These are phyloP conservation scores for Anacardium occidentale DNA, from an alignment of 345 rosid genomes.

Conservation along the genomic window DNA sequence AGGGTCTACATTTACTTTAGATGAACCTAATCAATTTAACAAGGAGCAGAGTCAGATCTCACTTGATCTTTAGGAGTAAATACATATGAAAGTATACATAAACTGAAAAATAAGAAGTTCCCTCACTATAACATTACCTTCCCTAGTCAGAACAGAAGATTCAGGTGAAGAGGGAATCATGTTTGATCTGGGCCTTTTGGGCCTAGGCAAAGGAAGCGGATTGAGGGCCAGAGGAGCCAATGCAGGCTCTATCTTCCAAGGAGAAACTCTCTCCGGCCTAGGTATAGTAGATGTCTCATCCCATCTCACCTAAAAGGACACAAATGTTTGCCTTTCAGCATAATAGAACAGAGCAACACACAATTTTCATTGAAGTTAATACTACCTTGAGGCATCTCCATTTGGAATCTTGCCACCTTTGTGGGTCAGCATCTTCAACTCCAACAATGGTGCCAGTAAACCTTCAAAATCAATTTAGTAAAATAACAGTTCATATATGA, in stretches of 20 bases:
- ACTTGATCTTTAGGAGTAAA: neutral
- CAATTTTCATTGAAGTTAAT: neutral
- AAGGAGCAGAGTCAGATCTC: constrained; percentile 6
- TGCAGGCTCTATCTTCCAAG: constrained; percentile 87
- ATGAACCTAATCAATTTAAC: constrained; percentile 33
- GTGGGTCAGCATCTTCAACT: constrained; percentile 56
- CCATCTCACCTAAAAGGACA: constrained; percentile 67
- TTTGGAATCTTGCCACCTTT: constrained; percentile 61
- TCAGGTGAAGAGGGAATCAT: constrained; percentile 54
- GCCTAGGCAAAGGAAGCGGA: constrained; percentile 57
- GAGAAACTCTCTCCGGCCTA: constrained; percentile 84
- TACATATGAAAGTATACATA: neutral
- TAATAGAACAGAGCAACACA: neutral
- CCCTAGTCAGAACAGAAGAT: constrained; percentile 55
- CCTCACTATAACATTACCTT: constrained; percentile 42
- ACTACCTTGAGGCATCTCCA: constrained; percentile 88
- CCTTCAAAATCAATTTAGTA: constrained; percentile 30
- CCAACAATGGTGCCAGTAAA: constrained; percentile 83
- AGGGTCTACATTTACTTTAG: constrained; percentile 54
- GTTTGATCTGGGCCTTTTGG: constrained; percentile 61
- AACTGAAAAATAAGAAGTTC: neutral
- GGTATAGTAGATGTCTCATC: constrained; percentile 69
- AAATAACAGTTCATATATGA: neutral
- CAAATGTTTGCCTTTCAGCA: constrained; percentile 10
- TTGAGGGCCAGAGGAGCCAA: constrained; percentile 72